Conservation (phyloP, 1,284 basidiomycete species). For the Rhizoctonia solani region DNA sequence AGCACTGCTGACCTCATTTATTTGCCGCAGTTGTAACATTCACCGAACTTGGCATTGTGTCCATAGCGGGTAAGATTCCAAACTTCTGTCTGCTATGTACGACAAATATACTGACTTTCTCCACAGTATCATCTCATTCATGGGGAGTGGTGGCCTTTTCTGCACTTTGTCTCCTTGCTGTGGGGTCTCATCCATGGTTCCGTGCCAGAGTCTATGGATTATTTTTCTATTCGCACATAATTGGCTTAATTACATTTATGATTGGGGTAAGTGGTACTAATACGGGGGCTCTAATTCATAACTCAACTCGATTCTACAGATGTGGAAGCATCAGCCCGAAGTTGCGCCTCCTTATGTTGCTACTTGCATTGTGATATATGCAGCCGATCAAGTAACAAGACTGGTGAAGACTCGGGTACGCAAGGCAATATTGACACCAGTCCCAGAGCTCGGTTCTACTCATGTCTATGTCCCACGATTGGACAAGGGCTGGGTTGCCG, state of each 20-base stretch:
- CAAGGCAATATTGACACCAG: constrained; percentile 14
- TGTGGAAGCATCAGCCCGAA: constrained; percentile 31
- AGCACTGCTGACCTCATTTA: not conserved
- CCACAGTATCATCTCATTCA: not conserved
- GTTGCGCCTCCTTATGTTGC: constrained; percentile 20
- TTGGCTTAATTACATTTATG: constrained; percentile 34
- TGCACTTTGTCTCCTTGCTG: constrained; percentile 32
- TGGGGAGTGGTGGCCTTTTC: constrained; percentile 34
- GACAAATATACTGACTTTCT: not conserved
- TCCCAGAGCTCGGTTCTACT: constrained; percentile 19
- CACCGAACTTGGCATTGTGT: constrained; percentile 13
- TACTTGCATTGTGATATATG: constrained; percentile 19
- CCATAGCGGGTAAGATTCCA: not conserved
- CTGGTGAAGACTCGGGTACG: constrained; percentile 16
- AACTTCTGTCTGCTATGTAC: not conserved
- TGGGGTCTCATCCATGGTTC: constrained; percentile 30
- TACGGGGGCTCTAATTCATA: not conserved
- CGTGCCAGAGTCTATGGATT: constrained; percentile 30
- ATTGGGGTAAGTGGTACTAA: constrained; percentile 37
- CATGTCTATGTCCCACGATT: constrained; percentile 3
- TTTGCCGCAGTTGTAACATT: constrained; percentile 34
- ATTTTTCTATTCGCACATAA: constrained; percentile 35
- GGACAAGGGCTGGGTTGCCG: constrained; percentile 13
- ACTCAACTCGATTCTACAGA: too few relatives aligned
- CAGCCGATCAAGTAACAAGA: constrained; percentile 8